phyloP scores from a whole-genome alignment of 768 basidiomycete genomes.

The Psilocybe subaeruginosa region DNA sequence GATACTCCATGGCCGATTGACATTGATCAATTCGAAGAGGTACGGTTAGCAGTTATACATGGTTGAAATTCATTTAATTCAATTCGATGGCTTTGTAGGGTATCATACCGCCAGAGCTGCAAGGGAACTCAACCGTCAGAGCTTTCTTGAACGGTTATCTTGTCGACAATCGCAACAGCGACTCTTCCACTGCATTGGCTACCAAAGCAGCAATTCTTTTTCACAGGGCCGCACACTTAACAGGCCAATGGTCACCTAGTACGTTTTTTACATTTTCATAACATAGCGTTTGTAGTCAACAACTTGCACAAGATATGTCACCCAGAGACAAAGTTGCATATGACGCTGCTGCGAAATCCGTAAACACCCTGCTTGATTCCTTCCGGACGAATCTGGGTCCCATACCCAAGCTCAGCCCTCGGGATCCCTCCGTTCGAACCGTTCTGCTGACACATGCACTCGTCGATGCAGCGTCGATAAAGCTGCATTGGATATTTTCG shows the following conservation, averaged over 20 bases:
- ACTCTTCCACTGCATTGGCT: slow-evolving; percentile 43
- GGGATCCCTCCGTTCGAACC: slow-evolving; percentile 37
- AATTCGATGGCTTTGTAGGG: slow-evolving; percentile 36
- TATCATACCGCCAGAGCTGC: slow-evolving; percentile 44
- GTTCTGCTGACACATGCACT: slow-evolving; percentile 52
- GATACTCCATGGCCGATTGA: slow-evolving; percentile 59
- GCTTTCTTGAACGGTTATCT: slow-evolving; percentile 46
- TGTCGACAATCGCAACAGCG: slow-evolving; percentile 31
- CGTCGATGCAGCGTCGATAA: slow-evolving; percentile 51
- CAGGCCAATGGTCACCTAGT: slow-evolving; percentile 50
- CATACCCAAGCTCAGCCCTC: slow-evolving; percentile 31
- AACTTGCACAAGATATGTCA: slow-evolving; percentile 36
- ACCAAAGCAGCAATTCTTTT: slow-evolving; percentile 62
- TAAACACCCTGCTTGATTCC: slow-evolving; percentile 48
- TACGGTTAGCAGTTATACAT: slow-evolving; percentile 19
- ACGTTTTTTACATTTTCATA: slow-evolving; percentile 19
- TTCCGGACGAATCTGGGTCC: slow-evolving; percentile 40
- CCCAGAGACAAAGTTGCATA: slow-evolving; percentile 45
- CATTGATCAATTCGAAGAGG: slow-evolving; percentile 39
- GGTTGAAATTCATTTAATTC: slow-evolving; percentile 1
- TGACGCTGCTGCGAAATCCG: slow-evolving; percentile 43
- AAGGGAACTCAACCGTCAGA: slow-evolving; percentile 49
- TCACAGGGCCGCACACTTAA: slow-evolving; percentile 58
- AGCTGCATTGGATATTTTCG: slow-evolving; percentile 52
- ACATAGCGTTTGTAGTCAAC: slow-evolving; percentile 11